Conservation (phyloP, 2,329 filamentous ascomycete genomes). For the Penicillium sp. region DNA sequence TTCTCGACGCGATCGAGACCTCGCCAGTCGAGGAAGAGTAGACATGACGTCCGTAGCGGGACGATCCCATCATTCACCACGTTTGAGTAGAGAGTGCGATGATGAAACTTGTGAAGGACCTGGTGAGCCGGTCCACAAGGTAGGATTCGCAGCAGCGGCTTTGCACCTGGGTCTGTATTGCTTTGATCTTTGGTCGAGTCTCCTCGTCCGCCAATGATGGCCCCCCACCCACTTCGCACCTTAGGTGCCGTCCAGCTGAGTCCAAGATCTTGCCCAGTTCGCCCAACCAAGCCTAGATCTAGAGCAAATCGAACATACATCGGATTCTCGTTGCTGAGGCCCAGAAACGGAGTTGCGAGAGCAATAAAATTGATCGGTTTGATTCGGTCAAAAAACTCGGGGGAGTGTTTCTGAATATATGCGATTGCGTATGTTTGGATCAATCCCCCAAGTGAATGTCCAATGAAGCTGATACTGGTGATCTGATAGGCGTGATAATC, state of each 20-base stretch:
- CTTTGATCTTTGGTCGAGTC: conserved; percentile 55
- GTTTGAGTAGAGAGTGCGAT: conserved; percentile 91
- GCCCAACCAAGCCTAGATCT: conserved; percentile 93
- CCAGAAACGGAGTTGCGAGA: conserved; percentile 81
- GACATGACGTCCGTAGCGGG: conserved; percentile 85
- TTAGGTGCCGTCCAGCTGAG: conserved; percentile 90
- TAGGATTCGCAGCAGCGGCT: conserved; percentile 81
- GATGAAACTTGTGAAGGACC: conserved; percentile 81
- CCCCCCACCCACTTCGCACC: conserved; percentile 81
- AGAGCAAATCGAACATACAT: conserved; percentile 95
- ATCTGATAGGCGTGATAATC: conserved; percentile 66
- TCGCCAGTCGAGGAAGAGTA: conserved; percentile 97
- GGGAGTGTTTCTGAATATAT: conserved; percentile 95
- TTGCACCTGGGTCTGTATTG: conserved; percentile 70
- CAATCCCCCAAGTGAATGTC: conserved; percentile 84
- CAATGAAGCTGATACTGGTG: conserved; percentile 92
- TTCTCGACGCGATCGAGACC: conserved; percentile 92
- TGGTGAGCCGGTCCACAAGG: conserved; percentile 88
- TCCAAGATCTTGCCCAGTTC: conserved; percentile 91
- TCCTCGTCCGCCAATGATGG: conserved; percentile 76
- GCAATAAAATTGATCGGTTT: conserved; percentile 86
- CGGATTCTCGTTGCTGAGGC: conserved; percentile 94
- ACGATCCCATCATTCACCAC: conserved; percentile 98
- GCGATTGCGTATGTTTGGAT: conserved; percentile 93
- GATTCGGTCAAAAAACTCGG: conserved; percentile 82